Percentiles rank a stretch among this genome's conserved stretches.
These are phyloP conservation scores for Neocallimastix lanati DNA, from an alignment of 192 early-diverging fungal genomes.

Conservation along the genomic window DNA sequence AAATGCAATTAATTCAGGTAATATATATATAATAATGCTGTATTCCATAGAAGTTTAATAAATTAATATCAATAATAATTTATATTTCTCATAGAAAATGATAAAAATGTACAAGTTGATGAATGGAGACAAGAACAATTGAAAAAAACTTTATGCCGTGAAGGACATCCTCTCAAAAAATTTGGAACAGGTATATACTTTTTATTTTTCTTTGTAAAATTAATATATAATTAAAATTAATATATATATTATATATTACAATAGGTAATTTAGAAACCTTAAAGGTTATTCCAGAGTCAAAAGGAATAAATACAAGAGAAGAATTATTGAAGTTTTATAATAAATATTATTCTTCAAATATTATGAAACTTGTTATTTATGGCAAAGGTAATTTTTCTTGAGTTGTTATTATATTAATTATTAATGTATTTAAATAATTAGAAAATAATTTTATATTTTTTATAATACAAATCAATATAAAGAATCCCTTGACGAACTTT, in stretches of 20 bases:
- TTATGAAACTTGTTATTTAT: constrained; percentile 81
- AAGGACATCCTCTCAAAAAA: constrained; percentile 61
- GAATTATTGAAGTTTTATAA: constrained; percentile 73
- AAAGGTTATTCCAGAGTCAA: constrained; percentile 30
- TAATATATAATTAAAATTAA: no score
- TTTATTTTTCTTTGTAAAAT: neutral
- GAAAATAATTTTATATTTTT: no score
- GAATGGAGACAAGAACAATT: constrained; percentile 78
- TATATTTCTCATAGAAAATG: constrained; percentile 42
- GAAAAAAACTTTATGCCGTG: constrained; percentile 57
- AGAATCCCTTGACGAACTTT: constrained; percentile 73
- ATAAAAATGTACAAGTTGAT: constrained; percentile 84
- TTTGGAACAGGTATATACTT: constrained; percentile 52
- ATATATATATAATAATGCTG: neutral
- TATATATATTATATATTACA: no score
- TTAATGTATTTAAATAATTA: no score
- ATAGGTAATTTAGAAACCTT: constrained; percentile 78
- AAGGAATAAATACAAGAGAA: constrained; percentile 65
- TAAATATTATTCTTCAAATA: constrained; percentile 82
- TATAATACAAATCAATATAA: constrained; percentile 1
- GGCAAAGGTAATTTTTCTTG: no score
- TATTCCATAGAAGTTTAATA: no score
- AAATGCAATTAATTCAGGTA: constrained; percentile 78
- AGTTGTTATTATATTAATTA: no score
- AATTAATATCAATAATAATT: no score